Evolutionary conservation across 192 early-diverging fungal genomes (phyloP).

Genomic region (Podila horticola): DNA sequence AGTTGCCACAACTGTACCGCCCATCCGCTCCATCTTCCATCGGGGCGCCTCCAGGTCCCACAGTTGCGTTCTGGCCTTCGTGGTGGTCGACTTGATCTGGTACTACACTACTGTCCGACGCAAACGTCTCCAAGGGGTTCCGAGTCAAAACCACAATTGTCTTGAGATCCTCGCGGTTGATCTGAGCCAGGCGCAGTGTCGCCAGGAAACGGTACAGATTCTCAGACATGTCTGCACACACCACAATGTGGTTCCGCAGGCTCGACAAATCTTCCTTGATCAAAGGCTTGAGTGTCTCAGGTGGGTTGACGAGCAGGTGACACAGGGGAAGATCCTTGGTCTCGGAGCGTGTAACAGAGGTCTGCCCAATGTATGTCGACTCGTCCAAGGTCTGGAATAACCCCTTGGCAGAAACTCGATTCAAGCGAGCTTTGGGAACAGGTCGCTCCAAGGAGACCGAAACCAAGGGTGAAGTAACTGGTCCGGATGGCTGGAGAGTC

Average conservation of each 20-base stretch:
- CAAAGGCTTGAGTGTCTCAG: slow-evolving; percentile 19
- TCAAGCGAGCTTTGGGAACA: not conserved
- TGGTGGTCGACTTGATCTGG: slow-evolving; percentile 1
- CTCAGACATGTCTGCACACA: slow-evolving; percentile 54
- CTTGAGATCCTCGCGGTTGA: slow-evolving; percentile 53
- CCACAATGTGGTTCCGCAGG: slow-evolving; percentile 51
- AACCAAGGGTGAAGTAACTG: not conserved
- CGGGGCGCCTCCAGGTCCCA: not conserved
- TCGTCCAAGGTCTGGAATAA: slow-evolving; percentile 25
- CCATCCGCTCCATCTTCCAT: not conserved
- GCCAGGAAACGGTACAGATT: slow-evolving; percentile 43
- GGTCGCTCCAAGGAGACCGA: not conserved
- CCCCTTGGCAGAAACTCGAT: not conserved
- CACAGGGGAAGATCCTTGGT: slow-evolving; percentile 41
- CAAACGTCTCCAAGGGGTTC: slow-evolving; percentile 19
- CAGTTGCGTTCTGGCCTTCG: not conserved
- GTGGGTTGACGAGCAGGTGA: slow-evolving; percentile 33
- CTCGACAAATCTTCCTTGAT: slow-evolving; percentile 32
- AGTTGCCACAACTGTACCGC: slow-evolving; percentile 7
- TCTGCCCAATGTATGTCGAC: slow-evolving; percentile 34
- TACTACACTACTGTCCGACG: not conserved
- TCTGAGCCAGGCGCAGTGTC: slow-evolving; percentile 50
- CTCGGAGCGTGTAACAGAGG: slow-evolving; percentile 29
- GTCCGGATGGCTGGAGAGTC: not conserved
- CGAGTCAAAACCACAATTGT: slow-evolving; percentile 58